Base-by-base conservation (phyloP, 345 rosid species). In the Hibiscus mutabilis region DNA sequence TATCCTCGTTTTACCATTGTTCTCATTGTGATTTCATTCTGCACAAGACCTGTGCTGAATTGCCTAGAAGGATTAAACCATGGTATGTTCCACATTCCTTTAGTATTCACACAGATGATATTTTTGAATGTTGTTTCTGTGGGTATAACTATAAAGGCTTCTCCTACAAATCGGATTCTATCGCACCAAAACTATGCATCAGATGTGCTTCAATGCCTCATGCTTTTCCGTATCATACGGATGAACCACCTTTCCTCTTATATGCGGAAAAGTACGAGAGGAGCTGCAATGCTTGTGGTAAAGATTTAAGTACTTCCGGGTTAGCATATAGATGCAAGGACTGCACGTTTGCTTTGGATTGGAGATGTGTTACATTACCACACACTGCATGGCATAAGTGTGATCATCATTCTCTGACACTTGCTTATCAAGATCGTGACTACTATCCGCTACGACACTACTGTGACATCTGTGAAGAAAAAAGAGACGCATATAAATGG, bases 381-480 rank as follows among this genome's bases (percentile, higher is more conserved):
- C 40, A 6, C 9, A 35, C 44, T 40, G 44, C 44, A 6, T 2
- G 44, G 3, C 44, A 40, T 9, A 10, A 10, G 5, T 40, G 44
- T 2, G 44, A 40, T 40, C 10, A 9, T 1, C 44, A 40, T 40
- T 9, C 44, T 40, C 6, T 10, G 44, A 40, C 2, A 40, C 12
- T 40, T 40, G 12, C 44, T 40, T 40, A 40, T 40, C 44, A 10
- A 40, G 44, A 10, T 10, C 2, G 10, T 9, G 12, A 40, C 9
- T 2, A 8, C 44, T 40, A 40, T 33, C 37, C 37, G 6, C 51
- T 10, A 1, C 33, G 27, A 4, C 35, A 12, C 7, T 70, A 70
- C 22, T 78, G 81, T 73, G 73, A 73, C 21, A 70, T 70, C 0
- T 33, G 69, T 21, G 71, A 68, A 53, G 63, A 75, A 70, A 21